A percentile compares a stretch with the other conserved stretches of the same genome.
Evolutionary conservation across 2,329 filamentous ascomycete genomes (phyloP).

Genomic region (Aspergillus ustus): DNA sequence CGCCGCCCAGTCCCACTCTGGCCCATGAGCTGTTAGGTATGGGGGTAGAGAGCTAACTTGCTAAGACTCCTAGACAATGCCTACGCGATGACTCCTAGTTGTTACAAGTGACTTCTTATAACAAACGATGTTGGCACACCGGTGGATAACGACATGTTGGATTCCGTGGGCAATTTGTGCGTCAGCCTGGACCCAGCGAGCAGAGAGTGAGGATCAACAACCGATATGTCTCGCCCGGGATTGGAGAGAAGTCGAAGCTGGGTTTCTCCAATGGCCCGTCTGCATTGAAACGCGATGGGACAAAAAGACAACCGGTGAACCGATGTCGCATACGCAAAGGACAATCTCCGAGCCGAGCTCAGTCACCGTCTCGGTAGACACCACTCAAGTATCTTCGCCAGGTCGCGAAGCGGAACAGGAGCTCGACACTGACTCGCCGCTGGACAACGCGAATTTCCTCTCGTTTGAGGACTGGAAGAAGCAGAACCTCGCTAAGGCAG

Average conservation of each 20-base stretch:
- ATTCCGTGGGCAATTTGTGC: conserved; percentile 17
- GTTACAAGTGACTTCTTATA: neutral
- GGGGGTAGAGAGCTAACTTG: neutral
- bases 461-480: conserved; percentile 99
- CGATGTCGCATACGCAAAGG: neutral
- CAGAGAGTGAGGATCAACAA: conserved; percentile 17
- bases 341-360: conserved; percentile 8
- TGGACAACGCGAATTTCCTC: conserved; percentile 81
- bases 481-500: conserved; percentile 83
- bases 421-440: conserved; percentile 65
- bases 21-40: neutral
- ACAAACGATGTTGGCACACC: conserved; percentile 13
- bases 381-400: conserved; percentile 1
- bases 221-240: conserved; percentile 26
- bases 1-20: conserved; percentile 5
- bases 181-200: conserved; percentile 18
- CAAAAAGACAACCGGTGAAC: conserved; percentile 2
- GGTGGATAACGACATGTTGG: conserved; percentile 21
- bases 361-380: conserved; percentile 3
- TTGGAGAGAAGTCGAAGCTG: conserved; percentile 25
- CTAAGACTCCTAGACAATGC: conserved; percentile 2
- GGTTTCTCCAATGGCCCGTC: conserved; percentile 31
- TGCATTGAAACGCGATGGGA: conserved; percentile 33
- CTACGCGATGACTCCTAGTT: conserved; percentile 8
- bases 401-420: conserved; percentile 45